A percentile compares a stretch with the other conserved stretches of the same genome.
phyloP scores from a whole-genome alignment of 1,284 basidiomycete species.

The Ustilago cynodontis region DNA sequence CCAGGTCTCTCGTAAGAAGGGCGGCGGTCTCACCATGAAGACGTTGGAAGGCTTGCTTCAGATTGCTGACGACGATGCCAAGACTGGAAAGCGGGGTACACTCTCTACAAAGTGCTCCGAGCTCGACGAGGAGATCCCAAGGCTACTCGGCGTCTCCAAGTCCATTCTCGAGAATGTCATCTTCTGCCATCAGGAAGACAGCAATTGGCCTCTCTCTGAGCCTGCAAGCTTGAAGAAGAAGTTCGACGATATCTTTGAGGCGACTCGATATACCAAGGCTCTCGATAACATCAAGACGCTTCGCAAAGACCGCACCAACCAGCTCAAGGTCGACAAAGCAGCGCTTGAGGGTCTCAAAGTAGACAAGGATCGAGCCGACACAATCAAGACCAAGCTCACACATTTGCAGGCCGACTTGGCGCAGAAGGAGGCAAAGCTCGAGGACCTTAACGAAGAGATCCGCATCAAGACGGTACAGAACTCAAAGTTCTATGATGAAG shows the following conservation, averaged over 20 bases:
- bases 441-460: constrained; percentile 59
- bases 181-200: constrained; percentile 99
- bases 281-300: constrained; percentile 86
- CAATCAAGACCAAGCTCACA: constrained; percentile 59
- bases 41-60: constrained; percentile 93
- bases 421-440: constrained; percentile 57
- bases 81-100: constrained; percentile 71
- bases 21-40: constrained; percentile 87
- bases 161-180: constrained; percentile 98
- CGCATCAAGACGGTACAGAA: constrained; percentile 78
- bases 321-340: constrained; percentile 93
- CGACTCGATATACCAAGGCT: constrained; percentile 87
- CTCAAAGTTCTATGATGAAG: constrained; percentile 83
- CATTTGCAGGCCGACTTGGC: constrained; percentile 51
- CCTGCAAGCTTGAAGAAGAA: constrained; percentile 94
- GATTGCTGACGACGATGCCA: constrained; percentile 77
- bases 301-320: constrained; percentile 85
- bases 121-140: constrained; percentile 91
- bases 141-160: constrained; percentile 88
- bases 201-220: constrained; percentile 96
- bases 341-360: constrained; percentile 82
- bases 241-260: constrained; percentile 99
- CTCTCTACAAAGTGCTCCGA: constrained; percentile 73
- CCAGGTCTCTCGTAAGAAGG: constrained; percentile 86
- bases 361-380: constrained; percentile 89